phyloP scores from a whole-genome alignment of 495 filamentous ascomycete genomes.

The Neurospora tetraspora region DNA sequence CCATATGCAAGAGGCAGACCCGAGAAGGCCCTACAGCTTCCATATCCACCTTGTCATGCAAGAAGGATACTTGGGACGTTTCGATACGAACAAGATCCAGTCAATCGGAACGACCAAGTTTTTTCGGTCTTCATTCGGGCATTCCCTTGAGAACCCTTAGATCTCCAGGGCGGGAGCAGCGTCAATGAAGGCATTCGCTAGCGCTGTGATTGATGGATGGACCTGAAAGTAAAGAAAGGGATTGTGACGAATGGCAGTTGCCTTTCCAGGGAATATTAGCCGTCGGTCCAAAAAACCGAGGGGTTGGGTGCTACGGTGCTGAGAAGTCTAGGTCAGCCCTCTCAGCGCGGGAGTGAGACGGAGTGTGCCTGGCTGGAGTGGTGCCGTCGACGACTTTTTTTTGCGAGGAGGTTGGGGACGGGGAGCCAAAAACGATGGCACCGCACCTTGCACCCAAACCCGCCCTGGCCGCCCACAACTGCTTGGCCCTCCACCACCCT shows the following conservation, averaged over 20 bases:
- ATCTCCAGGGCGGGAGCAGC: not conserved
- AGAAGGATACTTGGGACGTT: not conserved
- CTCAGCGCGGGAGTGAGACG: not conserved
- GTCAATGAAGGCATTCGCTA: not conserved
- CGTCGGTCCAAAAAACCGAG: conserved; percentile 5
- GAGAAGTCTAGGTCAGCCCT: conserved; percentile 1
- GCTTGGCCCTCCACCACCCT: conserved; percentile 5
- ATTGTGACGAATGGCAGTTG: conserved; percentile 7
- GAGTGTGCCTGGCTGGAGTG: not conserved
- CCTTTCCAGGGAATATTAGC: conserved; percentile 1
- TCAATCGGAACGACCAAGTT: not conserved
- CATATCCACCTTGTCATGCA: not conserved
- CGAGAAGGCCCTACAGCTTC: not conserved
- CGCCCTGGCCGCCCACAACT: not conserved
- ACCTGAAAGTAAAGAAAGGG: not conserved
- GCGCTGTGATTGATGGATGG: not conserved
- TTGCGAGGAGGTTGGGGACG: conserved; percentile 21
- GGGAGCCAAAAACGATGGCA: conserved; percentile 4
- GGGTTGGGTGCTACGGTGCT: conserved; percentile 17
- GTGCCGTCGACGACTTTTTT: not conserved
- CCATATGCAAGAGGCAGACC: not conserved
- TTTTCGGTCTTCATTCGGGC: not conserved
- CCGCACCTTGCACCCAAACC: conserved; percentile 15
- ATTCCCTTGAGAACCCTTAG: not conserved
- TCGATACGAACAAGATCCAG: conserved; percentile 3